Evolutionary conservation across 139 green algal genomes (phyloP), one percentile per base, ranked within the genome.

Genomic region (Tetraselmis chui): DNA sequence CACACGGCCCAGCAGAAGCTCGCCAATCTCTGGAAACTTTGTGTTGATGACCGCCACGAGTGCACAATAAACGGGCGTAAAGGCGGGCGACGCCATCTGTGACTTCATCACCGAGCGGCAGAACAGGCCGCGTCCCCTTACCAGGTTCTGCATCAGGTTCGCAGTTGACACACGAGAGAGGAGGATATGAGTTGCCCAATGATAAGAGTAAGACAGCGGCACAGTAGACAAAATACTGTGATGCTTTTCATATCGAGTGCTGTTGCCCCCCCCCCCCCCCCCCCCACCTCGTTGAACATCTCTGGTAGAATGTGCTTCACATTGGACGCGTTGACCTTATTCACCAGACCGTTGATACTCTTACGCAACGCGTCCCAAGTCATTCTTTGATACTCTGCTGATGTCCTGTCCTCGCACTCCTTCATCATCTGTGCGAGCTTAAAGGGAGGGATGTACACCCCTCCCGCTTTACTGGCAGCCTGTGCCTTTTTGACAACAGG

Each of bases 401-500:
- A 85, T 25, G 81, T 78, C 59, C 91, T 90, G 84, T 98, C 92
- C 27, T 91, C 77, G 59, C 76, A 32, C 31, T 95, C 92, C 59
- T 88, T 86, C 91, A 98, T 95, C 95, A 97, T 97, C 80, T 93
- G 91, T 24, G 94, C 94, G 80, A 99, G 92, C 90, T 96, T 97
- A 92, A 99, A 99, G 5, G 96, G 96, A 0, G 96, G 96, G 58
- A 99, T 95, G 89, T 99, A 99, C 75, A 94, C 94, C 0, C 96
- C 96, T 0, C 96, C 96, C 30, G 94, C 88, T 59, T 87, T 91
- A 67, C 91, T 90, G 80, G 86, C 26, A n/a, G 59, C 30, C 29
- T 32, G 81, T 59, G 77, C 29, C 23, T 83, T 85, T 67, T 77
- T 77, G 76, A 79, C 76, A 0, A 59, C 45, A 0, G 78, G n/a